Base-by-base conservation (phyloP, 2,329 filamentous ascomycete species). In the Fusarium decemcellulare region DNA sequence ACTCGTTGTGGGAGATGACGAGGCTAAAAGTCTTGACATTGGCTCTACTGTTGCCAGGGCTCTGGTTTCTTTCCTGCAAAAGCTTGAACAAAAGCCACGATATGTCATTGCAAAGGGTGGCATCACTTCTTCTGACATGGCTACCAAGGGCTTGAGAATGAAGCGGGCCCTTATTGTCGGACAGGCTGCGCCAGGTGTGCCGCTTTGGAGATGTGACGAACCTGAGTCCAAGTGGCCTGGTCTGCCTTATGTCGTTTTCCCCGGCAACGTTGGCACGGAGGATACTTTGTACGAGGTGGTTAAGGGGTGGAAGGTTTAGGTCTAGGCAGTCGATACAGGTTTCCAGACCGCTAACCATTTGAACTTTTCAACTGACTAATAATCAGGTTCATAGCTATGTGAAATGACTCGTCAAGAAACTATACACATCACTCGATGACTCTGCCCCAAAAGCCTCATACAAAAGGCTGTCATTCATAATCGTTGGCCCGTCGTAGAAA, bases 71-170 rank as follows among this genome's bases (percentile, higher is more conserved):
- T 84, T 90, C 43, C 68, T 89, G 1, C 77, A 79, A 9, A 72
- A 76, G 1, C 76, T 89, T 9, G 76, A 84, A 12, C 80, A 83
- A 8, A 80, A 83, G 34, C 87, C 87, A 2, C 76, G 86, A 47
- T 90, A 89, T 69, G 77, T 90, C 3, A 87, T 90, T 72, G 86
- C 87, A 0, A 90, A 87, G 75, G 87, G 88, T 0, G 87, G 87
- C 10, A 90, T 90, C 44, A 90, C 88, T 0, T 87, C 84, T 0
- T 88, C 86, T 0, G 87, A 90, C 53, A 85, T 86, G 70, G 87
- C 87, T 0, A 88, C 85, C 0, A 88, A 89, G 55, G 86, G 85
- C 0, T 69, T 90, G 12, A 79, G 78, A 15, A 85, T 90, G 76
- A 86, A 85, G 68, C 79, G 83, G 0, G 87, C 87, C 6, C 80